Percentiles rank a stretch among this genome's conserved stretches.
Conservation (phyloP, 768 basidiomycete species). For the Phaeotremella fagi region DNA sequence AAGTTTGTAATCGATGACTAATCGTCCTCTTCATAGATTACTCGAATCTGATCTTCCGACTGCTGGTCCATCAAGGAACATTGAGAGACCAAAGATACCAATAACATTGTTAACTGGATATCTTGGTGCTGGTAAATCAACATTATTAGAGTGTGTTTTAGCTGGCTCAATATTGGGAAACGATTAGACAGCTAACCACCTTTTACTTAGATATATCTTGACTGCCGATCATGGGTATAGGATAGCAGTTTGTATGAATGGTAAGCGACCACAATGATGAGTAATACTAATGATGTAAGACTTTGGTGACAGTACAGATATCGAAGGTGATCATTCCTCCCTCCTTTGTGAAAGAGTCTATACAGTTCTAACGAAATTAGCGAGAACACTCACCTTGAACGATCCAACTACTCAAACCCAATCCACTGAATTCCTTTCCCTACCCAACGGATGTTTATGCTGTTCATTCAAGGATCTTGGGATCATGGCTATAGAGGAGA, state of each 20-base stretch:
- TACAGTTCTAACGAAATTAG: slow-evolving; percentile 33
- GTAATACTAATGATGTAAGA: slow-evolving; percentile 18
- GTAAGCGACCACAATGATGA: slow-evolving; percentile 43
- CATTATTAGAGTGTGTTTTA: slow-evolving; percentile 67
- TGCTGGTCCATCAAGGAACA: background rate
- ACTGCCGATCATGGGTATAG: slow-evolving; percentile 90
- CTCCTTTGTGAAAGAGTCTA: background rate
- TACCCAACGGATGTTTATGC: slow-evolving; percentile 96
- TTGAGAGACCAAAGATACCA: slow-evolving; percentile 56
- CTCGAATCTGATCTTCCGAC: slow-evolving; percentile 13
- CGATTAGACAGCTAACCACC: background rate
- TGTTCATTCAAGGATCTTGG: slow-evolving; percentile 96
- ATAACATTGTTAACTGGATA: slow-evolving; percentile 94
- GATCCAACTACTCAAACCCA: slow-evolving; percentile 59
- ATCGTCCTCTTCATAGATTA: background rate
- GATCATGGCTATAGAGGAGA: slow-evolving; percentile 84
- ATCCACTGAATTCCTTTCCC: slow-evolving; percentile 68
- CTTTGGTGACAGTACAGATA: slow-evolving; percentile 94
- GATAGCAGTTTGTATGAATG: slow-evolving; percentile 97
- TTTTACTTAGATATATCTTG: slow-evolving; percentile 61
- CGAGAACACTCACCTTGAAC: slow-evolving; percentile 78
- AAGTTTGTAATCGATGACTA: background rate
- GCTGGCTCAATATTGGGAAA: background rate
- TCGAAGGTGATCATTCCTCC: slow-evolving; percentile 63
- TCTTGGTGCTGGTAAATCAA: slow-evolving; percentile 85